phyloP scores from a whole-genome alignment of 2,329 filamentous ascomycete species.

The Pyricularia grisea region DNA sequence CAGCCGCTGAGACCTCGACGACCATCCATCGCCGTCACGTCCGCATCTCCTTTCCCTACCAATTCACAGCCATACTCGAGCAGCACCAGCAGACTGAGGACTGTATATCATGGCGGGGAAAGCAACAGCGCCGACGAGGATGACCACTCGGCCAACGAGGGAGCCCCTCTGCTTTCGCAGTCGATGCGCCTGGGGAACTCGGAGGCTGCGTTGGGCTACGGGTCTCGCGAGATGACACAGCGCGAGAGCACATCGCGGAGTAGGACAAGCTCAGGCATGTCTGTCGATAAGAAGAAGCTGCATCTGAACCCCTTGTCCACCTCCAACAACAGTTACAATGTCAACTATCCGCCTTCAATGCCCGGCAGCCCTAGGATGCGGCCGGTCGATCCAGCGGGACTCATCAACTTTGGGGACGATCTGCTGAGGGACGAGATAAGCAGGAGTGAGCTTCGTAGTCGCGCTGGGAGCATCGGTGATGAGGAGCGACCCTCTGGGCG shows the following conservation, averaged over 20 bases:
- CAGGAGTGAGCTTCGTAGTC: conserved; percentile 2
- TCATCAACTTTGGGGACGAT: conserved; percentile 53
- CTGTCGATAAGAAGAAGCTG: conserved; percentile 36
- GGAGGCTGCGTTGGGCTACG: conserved; percentile 27
- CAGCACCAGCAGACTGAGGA: conserved; percentile 14
- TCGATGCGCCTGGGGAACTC: conserved; percentile 24
- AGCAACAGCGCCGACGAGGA: conserved; percentile 40
- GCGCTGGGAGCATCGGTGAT: conserved; percentile 5
- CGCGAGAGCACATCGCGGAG: conserved; percentile 21
- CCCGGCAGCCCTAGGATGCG: conserved; percentile 51
- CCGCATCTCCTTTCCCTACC: conserved; percentile 21
- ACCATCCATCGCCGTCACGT: conserved; percentile 34
- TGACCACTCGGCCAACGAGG: conserved; percentile 35
- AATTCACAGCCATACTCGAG: conserved; percentile 17
- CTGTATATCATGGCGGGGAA: conserved; percentile 20
- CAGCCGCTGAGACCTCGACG: conserved; percentile 55
- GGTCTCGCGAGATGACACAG: conserved; percentile 28
- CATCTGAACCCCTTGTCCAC: conserved; percentile 17
- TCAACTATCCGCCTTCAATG: conserved; percentile 62
- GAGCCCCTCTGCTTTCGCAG: conserved; percentile 42
- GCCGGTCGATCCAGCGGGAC: conserved; percentile 35
- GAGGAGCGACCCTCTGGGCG: conserved; percentile 14
- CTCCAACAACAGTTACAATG: conserved; percentile 41
- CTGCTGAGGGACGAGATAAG: conserved; percentile 59
- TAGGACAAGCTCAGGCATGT: conserved; percentile 39